Conservation (phyloP, 768 basidiomycete species). For the Leccinum olivaceopallidum region DNA sequence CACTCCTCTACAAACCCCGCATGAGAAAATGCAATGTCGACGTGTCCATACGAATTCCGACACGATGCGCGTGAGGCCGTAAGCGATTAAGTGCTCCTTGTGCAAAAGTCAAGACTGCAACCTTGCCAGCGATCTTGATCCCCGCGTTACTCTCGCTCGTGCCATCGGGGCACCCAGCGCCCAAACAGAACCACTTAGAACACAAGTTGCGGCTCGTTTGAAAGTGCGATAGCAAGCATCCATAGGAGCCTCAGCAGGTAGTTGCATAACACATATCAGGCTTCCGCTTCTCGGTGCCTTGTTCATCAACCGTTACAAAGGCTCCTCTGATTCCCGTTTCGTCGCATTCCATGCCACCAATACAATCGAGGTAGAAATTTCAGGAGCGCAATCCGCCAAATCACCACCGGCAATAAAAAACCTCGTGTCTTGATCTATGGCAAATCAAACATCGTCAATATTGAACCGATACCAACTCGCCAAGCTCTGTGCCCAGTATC, state of each 20-base stretch:
- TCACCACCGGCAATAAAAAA: constrained; percentile 56
- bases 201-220: constrained; percentile 28
- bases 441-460: too few species aligned
- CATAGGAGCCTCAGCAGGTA: constrained; percentile 66
- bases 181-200: too few species aligned
- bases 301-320: constrained; percentile 46
- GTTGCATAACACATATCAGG: constrained; percentile 41
- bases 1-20: constrained; percentile 2
- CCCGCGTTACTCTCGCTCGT: constrained; percentile 14
- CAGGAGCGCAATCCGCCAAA: constrained; percentile 74
- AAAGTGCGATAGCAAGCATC: constrained; percentile 67
- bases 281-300: constrained; percentile 38
- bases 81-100: constrained; percentile 10
- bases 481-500: too few species aligned
- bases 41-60: neutral
- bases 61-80: constrained; percentile 2
- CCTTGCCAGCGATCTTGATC: constrained; percentile 19
- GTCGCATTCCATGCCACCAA: constrained; percentile 47
- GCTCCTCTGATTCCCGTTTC: constrained; percentile 35
- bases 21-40: neutral
- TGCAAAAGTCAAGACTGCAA: neutral
- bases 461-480: too few species aligned
- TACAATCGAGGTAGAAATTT: constrained; percentile 46
- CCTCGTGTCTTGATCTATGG: too few species aligned
- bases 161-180: constrained; percentile 7